Conservation (phyloP, 345 rosid genomes). For the Pelargonium nanum region DNA sequence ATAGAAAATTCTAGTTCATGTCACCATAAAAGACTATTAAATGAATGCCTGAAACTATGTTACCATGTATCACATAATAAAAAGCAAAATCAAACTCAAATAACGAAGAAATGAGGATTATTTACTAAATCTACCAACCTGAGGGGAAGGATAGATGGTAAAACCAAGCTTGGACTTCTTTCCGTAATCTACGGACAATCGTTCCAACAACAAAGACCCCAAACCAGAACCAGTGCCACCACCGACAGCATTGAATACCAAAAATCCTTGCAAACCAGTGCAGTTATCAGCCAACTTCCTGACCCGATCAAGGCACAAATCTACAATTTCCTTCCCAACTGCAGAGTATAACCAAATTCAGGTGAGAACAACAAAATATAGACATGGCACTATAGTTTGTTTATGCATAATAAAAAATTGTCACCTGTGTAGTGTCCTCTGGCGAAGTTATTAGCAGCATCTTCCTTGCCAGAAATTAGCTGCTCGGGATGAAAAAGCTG, state of each 20-base stretch:
- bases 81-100: no score
- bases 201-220: conserved; percentile 29
- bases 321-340: conserved; percentile 32
- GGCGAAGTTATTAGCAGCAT: conserved; percentile 31
- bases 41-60: no score
- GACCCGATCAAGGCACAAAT: conserved; percentile 30
- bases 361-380: conserved; percentile 1
- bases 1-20: no score
- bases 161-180: no score
- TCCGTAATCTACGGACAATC: conserved; percentile 28
- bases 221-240: conserved; percentile 34
- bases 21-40: no score
- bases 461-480: conserved; percentile 32
- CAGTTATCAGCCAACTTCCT: conserved; percentile 29
- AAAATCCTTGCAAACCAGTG: conserved; percentile 29
- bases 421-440: conserved; percentile 29
- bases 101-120: no score
- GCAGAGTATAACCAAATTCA: conserved; percentile 5
- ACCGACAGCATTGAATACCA: no score
- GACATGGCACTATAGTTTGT: neutral
- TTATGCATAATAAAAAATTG: neutral
- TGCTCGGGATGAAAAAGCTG: conserved; percentile 60
- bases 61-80: no score
- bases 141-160: conserved; percentile 31
- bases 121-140: no score